Evolutionary conservation across 75 land plant species (phyloP), one percentile per base, ranked within the genome.

Genomic region (Pinus tabuliformis): DNA sequence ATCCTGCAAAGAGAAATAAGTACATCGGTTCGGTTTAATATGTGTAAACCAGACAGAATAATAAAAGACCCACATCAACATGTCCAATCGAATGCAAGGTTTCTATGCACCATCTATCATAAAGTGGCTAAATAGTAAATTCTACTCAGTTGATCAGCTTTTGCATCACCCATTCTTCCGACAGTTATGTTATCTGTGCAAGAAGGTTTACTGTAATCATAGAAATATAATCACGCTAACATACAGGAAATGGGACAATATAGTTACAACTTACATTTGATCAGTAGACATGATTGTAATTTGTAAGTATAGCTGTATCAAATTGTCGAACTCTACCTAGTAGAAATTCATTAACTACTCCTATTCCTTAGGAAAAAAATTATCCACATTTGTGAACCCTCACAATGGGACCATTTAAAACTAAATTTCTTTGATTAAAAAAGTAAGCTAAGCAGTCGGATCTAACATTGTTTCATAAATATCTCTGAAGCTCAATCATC

Each of bases 1-100:
- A 60, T 88, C 95, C 99, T 96, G 80, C 64, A 33, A 73, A 45
- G 59, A 68, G 54, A 37, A 58, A 79, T 42, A 20, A n/a, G n/a
- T 68, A 39, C 22, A 42, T 0, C 42, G 42, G 54, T 62, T 17
- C 56, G 7, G 11, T 57, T n/a, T 13, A 72, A 22, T 9, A 76
- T 30, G 33, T 60, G 54, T 49, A 11, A 9, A 9, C 9, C n/a
- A 8, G 52, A 22, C n/a, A 37, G 20, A n/a, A 68, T 18, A 17
- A 39, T 68, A 33, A 37, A 6, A 66, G 39, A 66, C 8, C 13
- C 21, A 18, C 7, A 39, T 37, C 16, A 63, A 63, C 16, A 30
- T 22, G 33, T 14, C 16, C 49, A 18, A 36, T 37, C 37, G 7
- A 22, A 76, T 76, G 77, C 37, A 37, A 4, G 36, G 21, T 8